phyloP scores from a whole-genome alignment of 225 moss, liverwort and hornwort genomes.

The Antitrichia curtipendula region DNA sequence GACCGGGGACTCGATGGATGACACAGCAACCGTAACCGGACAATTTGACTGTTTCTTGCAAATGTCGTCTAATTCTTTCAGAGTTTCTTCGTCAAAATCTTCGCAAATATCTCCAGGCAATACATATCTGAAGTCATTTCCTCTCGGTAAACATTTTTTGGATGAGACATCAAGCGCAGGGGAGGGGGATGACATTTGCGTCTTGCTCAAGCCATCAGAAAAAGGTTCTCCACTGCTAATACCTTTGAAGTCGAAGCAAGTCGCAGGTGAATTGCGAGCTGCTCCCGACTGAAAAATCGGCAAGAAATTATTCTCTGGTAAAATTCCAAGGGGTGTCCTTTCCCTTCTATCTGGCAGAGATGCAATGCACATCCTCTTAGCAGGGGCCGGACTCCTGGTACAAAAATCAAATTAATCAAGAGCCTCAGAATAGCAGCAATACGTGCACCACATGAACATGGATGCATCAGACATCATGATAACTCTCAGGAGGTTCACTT shows the following conservation, averaged over 20 bases:
- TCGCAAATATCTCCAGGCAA: conserved; percentile 38
- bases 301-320: conserved; percentile 1
- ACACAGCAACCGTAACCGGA: not conserved
- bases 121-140: not conserved
- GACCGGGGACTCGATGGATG: not conserved
- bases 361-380: conserved; percentile 34
- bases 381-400: conserved; percentile 20
- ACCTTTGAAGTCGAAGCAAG: not conserved
- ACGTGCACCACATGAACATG: not conserved
- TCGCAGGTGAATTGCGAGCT: not conserved
- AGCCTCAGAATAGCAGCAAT: not conserved
- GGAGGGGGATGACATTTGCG: not conserved
- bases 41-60: conserved; percentile 2
- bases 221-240: not conserved
- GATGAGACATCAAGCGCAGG: not conserved
- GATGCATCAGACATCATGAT: not conserved
- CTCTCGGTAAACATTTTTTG: not conserved
- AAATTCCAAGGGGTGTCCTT: conserved; percentile 3
- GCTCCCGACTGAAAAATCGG: not conserved
- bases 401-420: not conserved
- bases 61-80: conserved; percentile 57
- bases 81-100: conserved; percentile 49
- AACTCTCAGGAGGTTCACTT: not conserved
- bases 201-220: not conserved
- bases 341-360: not conserved